Evolutionary conservation across 1,139 yeast genomes (phyloP), one percentile per base, ranked within the genome.

Genomic region (Arxiozyma slooffiae): DNA sequence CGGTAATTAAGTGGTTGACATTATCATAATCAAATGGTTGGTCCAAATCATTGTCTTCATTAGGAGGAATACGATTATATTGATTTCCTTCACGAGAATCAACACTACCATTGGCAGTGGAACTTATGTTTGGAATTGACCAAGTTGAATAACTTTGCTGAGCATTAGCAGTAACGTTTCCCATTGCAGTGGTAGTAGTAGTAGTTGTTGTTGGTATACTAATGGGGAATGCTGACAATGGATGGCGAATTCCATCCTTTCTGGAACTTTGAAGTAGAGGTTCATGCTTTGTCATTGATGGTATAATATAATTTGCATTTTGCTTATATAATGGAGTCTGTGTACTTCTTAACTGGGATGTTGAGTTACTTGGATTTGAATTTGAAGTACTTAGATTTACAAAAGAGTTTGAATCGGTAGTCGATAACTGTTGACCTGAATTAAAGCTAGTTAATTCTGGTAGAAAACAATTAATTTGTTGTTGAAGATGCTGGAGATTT

Each of bases 1-100:
- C 67, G 17, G 64, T 61, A 21, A 65, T 57, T 38, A 65, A 47
- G 52, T 65, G 68, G 44, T 59, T 59, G 6, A 64, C 55, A 52
- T 60, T 57, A 36, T 61, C 67, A 45, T 63, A 62, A 37, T 61
- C 68, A 41, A 62, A 55, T 9, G 56, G 53, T 43, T 56, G 60
- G 22, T 58, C 58, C 7, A 49, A 21, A 23, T 52, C 55, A 18
- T 44, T 22, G n/a, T 50, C 50, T 9, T 43, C 39, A n/a, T 18
- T 26, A 37, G 14, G n/a, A 6, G 14, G 11, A 20, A 24, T 36
- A 30, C n/a, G 24, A 21, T 8, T 18, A 20, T 39, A 30, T 8
- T 8, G 17, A 9, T 11, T 20, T 38, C 20, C 22, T 23, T 42
- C 44, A 38, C 34, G 45, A 6, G 45, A 23, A 17, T 30, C 20